Percentiles rank a stretch among this genome's conserved stretches.
These are phyloP conservation scores for Endocalyx cinctus DNA, from an alignment of 2,329 filamentous ascomycete species.

Conservation along the genomic window DNA sequence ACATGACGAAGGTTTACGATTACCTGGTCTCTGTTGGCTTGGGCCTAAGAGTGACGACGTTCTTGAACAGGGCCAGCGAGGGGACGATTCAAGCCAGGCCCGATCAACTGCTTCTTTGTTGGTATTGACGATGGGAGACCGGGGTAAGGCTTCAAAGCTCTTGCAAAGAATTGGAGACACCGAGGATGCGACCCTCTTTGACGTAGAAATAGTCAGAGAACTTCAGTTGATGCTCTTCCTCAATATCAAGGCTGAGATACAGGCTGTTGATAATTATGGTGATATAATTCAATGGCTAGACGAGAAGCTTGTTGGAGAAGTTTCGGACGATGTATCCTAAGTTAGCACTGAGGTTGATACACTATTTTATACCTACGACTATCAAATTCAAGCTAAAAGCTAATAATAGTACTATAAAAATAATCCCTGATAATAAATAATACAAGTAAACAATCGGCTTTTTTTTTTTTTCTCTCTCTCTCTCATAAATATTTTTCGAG, in stretches of 20 bases:
- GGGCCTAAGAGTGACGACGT: conserved; percentile 50
- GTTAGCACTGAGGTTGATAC: too few relatives aligned
- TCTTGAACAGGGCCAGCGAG: conserved; percentile 6
- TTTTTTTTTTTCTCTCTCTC: too few relatives aligned
- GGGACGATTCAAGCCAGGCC: too few relatives aligned
- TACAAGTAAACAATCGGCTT: too few relatives aligned
- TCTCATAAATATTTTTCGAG: too few relatives aligned
- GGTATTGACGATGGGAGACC: too few relatives aligned
- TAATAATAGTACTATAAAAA: too few relatives aligned
- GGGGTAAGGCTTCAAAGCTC: conserved; percentile 51
- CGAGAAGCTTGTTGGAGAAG: conserved; percentile 28
- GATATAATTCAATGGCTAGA: conserved; percentile 49
- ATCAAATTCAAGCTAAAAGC: too few relatives aligned
- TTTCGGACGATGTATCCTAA: too few relatives aligned
- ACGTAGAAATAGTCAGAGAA: conserved; percentile 41
- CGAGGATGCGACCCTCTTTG: conserved; percentile 19
- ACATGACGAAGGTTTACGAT: conserved; percentile 44
- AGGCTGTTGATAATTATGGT: conserved; percentile 58
- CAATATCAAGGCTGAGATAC: conserved; percentile 73
- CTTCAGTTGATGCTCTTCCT: conserved; percentile 71
- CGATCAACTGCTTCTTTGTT: too few relatives aligned
- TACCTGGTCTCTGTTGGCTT: conserved; percentile 55
- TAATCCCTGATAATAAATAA: too few relatives aligned
- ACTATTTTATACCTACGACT: too few relatives aligned
- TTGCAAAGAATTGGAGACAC: conserved; percentile 37